phyloP scores from a whole-genome alignment of 345 rosid genomes.

The Dovyalis caffra region DNA sequence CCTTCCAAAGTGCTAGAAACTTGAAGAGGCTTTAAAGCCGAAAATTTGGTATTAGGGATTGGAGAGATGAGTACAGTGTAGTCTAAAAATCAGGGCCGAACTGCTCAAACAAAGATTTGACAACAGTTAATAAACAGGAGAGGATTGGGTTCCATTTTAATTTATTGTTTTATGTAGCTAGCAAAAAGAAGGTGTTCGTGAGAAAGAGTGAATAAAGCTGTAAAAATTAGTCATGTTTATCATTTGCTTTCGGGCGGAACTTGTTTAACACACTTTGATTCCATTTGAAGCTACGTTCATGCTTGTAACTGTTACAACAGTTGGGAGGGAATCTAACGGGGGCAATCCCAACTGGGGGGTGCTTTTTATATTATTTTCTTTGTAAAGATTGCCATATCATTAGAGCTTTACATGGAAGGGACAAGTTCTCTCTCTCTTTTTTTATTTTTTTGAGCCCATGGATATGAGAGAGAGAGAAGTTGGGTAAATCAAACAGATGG shows the following conservation, averaged over 20 bases:
- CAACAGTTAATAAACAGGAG: neutral
- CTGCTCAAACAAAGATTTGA: neutral
- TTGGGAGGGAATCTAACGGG: neutral
- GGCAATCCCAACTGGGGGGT: neutral
- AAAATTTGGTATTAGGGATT: neutral
- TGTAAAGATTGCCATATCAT: neutral
- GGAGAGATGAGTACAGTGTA: neutral
- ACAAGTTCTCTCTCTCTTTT: too few species aligned
- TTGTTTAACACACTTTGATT: neutral
- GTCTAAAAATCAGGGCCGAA: neutral
- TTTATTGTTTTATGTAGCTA: neutral
- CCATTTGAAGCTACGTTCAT: neutral
- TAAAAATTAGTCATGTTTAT: neutral
- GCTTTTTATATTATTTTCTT: neutral
- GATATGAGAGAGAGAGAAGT: too few species aligned
- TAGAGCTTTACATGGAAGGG: neutral
- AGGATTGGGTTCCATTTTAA: neutral
- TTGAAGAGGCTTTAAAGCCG: neutral
- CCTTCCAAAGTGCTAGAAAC: conserved; percentile 29
- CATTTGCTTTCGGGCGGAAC: neutral
- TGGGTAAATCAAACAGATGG: too few species aligned
- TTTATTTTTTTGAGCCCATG: too few species aligned
- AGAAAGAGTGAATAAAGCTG: conserved; percentile 4
- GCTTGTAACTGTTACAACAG: neutral
- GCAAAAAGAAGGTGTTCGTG: conserved; percentile 4